Evolutionary conservation across 768 basidiomycete species (phyloP), one percentile per base, ranked within the genome.

Genomic region (Tylopilus sp.): DNA sequence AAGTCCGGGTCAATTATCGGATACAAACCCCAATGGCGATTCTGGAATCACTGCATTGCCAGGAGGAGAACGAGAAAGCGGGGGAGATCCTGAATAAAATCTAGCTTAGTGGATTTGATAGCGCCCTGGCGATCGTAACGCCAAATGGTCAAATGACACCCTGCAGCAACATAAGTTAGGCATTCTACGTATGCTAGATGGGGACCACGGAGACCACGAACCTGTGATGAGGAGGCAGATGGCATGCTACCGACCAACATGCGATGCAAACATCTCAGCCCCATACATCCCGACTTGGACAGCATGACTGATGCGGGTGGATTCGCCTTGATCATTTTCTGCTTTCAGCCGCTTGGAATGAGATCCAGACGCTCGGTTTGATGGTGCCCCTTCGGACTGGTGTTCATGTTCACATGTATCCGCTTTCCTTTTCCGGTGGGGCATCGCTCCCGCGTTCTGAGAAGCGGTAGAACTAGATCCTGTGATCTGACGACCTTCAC

Each of bases 171-270:
- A 25, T 24, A 10, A 2, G 40, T 41, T 24, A 40, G 7, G n/a
- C 21, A 11, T n/a, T 37, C 16, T n/a, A 37, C 3, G 9, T n/a
- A 19, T 19, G 16, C 9, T 9, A 37, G 36, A 37, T n/a, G n/a
- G n/a, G n/a, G n/a, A n/a, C n/a, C 36, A 3, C 17, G 10, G 19
- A n/a, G 36, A 21, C 14, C 26, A 45, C 37, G 14, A 28, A 50
- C 48, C 43, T 2, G 24, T 41, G 6, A 50, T 16, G 9, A n/a
- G 2, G n/a, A 55, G 48, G 6, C 48, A 50, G 37, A 55, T 50
- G 12, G 17, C 54, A 19, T 50, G 48, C 11, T 46, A 26, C 11
- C 48, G 44, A 25, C 30, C 54, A 55, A 21, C 45, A 55, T 55
- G 37, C 19, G 48, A 45, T 28, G 54, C 44, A 17, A 55, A 46